Evolutionary conservation across 1,284 basidiomycete genomes (phyloP).

Genomic region (Gymnopus androsaceus): DNA sequence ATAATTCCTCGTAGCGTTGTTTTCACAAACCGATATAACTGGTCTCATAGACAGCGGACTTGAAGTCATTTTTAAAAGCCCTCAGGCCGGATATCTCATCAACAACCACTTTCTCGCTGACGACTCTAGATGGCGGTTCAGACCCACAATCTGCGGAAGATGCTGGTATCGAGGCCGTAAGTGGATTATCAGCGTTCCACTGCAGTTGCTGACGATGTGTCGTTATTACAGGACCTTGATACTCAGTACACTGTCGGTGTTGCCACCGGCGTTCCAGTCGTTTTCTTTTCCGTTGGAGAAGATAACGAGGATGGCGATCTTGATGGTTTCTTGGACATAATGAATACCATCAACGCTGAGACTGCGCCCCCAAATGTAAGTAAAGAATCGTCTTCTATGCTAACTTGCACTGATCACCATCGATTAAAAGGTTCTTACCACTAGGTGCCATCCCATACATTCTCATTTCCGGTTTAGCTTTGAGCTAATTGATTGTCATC

Average conservation of each 20-base stretch:
- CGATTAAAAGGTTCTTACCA: constrained; percentile 29
- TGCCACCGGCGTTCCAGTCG: constrained; percentile 31
- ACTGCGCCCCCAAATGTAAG: constrained; percentile 32
- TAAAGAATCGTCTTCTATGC: not conserved
- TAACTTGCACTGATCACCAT: not conserved
- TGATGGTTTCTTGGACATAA: constrained; percentile 32
- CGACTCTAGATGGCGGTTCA: constrained; percentile 29
- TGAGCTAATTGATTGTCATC: too few species aligned
- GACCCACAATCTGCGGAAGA: constrained; percentile 26
- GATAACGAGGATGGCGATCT: constrained; percentile 18
- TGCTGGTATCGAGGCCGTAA: constrained; percentile 34
- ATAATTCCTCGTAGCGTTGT: not conserved
- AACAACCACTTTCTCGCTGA: constrained; percentile 32
- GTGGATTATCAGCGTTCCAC: constrained; percentile 14
- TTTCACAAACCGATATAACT: not conserved
- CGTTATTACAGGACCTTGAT: constrained; percentile 22
- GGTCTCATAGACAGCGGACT: constrained; percentile 20
- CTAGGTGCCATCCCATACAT: constrained; percentile 7
- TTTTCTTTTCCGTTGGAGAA: constrained; percentile 28
- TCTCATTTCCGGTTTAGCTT: constrained; percentile 5
- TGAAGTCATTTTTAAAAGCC: constrained; percentile 20
- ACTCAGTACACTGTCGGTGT: constrained; percentile 33
- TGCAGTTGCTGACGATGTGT: not conserved
- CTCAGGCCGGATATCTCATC: constrained; percentile 35
- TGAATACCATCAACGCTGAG: constrained; percentile 31